Conservation (phyloP, 2,329 filamentous ascomycete species). For the Neophaeococcomyces aloes region DNA sequence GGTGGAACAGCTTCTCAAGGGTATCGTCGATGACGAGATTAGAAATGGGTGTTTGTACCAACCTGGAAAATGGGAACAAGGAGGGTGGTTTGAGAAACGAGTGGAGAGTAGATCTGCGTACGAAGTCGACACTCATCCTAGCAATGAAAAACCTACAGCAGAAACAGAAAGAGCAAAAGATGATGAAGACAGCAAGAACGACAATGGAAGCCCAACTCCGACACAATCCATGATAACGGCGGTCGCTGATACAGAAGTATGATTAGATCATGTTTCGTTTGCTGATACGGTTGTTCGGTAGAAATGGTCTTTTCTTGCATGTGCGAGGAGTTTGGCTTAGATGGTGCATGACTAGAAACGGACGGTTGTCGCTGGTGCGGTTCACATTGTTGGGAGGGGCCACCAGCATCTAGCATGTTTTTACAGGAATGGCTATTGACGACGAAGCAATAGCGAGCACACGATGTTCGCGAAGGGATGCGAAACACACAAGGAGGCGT, state of each 20-base stretch:
- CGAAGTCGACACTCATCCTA: constrained; percentile 20
- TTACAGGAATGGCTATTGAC: too few relatives aligned
- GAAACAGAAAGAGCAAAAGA: background rate
- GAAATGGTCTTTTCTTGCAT: too few relatives aligned
- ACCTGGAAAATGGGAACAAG: constrained; percentile 68
- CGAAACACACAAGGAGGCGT: too few relatives aligned
- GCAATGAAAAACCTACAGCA: constrained; percentile 12
- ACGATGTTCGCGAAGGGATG: too few relatives aligned
- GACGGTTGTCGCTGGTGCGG: too few relatives aligned
- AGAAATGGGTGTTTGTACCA: constrained; percentile 57
- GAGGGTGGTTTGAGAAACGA: constrained; percentile 63
- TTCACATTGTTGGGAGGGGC: too few relatives aligned
- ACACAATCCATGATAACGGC: background rate
- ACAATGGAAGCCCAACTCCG: background rate
- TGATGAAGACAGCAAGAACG: background rate
- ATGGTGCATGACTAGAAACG: too few relatives aligned
- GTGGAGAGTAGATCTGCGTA: constrained; percentile 20
- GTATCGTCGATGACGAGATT: constrained; percentile 52
- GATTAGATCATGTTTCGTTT: too few relatives aligned
- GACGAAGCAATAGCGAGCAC: too few relatives aligned
- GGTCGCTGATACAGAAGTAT: background rate
- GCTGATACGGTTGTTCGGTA: too few relatives aligned
- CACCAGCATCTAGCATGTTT: too few relatives aligned
- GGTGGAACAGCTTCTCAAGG: constrained; percentile 56
- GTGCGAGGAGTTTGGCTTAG: too few relatives aligned